Conservation (phyloP, 1,139 yeast genomes). For the Kazachstania sp. region DNA sequence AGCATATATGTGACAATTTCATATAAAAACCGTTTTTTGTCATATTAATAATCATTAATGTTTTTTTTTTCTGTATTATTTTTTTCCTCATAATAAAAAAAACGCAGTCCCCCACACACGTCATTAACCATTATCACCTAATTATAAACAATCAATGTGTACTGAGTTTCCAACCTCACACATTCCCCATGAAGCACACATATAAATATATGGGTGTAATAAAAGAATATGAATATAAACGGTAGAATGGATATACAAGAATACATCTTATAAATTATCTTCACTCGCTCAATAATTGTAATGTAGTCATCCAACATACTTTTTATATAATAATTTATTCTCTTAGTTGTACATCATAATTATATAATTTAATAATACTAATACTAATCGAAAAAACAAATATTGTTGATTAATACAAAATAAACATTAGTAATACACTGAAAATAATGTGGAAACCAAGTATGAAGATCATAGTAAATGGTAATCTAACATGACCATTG, state of each 20-base stretch:
- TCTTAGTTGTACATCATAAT: not conserved
- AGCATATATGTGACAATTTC: not conserved
- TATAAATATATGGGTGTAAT: too few species aligned
- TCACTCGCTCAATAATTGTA: too few species aligned
- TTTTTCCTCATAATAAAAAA: too few species aligned
- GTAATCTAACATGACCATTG: conserved; percentile 5
- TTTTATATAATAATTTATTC: not conserved
- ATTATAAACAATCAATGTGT: not conserved
- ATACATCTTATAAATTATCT: too few species aligned
- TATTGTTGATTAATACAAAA: conserved; percentile 15
- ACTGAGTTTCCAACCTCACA: too few species aligned
- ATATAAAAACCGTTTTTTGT: not conserved
- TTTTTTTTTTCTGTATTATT: too few species aligned
- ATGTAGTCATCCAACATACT: too few species aligned
- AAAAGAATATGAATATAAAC: too few species aligned
- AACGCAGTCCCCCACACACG: not conserved
- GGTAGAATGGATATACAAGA: too few species aligned
- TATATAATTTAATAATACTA: not conserved
- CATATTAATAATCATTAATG: too few species aligned
- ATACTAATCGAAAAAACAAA: conserved; percentile 12
- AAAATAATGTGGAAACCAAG: conserved; percentile 15
- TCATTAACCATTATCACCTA: not conserved
- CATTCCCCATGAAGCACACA: too few species aligned
- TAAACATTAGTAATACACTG: conserved; percentile 14
- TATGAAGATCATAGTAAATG: conserved; percentile 9